Conservation (phyloP, 2,329 filamentous ascomycete genomes). For the Paracoccidioides lutzii region DNA sequence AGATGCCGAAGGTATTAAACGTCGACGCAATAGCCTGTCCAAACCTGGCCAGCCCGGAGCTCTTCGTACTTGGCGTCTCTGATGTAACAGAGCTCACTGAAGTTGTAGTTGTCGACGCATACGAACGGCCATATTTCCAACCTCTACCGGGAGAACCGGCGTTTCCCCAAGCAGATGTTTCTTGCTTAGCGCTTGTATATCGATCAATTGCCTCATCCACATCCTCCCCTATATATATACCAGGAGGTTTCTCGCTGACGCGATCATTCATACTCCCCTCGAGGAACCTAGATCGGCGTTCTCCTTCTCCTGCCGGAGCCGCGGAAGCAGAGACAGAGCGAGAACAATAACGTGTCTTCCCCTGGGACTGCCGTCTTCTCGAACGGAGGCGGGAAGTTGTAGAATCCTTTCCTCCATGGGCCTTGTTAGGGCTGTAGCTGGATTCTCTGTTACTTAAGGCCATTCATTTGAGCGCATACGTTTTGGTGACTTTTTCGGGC, state of each 20-base stretch:
- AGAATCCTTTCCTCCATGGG: neutral
- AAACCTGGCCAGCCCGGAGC: conserved; percentile 42
- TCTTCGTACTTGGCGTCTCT: conserved; percentile 14
- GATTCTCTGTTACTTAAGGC: conserved; percentile 18
- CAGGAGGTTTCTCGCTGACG: conserved; percentile 56
- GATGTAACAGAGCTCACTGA: conserved; percentile 1
- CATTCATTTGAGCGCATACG: conserved; percentile 34
- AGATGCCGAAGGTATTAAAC: conserved; percentile 42
- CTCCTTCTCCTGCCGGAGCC: neutral
- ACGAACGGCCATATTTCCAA: neutral
- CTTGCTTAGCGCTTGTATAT: conserved; percentile 2
- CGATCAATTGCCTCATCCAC: conserved; percentile 4
- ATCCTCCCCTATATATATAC: conserved; percentile 46
- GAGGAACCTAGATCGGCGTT: conserved; percentile 44
- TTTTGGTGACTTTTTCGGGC: conserved; percentile 21
- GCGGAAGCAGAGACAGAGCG: conserved; percentile 35
- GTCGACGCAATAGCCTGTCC: conserved; percentile 41
- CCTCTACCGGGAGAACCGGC: conserved; percentile 1
- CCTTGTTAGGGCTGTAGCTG: conserved; percentile 2
- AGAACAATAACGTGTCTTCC: conserved; percentile 12
- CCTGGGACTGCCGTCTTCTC: conserved; percentile 3
- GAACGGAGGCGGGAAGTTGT: conserved; percentile 3
- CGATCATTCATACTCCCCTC: conserved; percentile 85
- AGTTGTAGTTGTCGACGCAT: neutral
- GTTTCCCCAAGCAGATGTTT: neutral